Evolutionary conservation across 768 basidiomycete genomes (phyloP).

Genomic region (Leucosporidium creatinivorum): DNA sequence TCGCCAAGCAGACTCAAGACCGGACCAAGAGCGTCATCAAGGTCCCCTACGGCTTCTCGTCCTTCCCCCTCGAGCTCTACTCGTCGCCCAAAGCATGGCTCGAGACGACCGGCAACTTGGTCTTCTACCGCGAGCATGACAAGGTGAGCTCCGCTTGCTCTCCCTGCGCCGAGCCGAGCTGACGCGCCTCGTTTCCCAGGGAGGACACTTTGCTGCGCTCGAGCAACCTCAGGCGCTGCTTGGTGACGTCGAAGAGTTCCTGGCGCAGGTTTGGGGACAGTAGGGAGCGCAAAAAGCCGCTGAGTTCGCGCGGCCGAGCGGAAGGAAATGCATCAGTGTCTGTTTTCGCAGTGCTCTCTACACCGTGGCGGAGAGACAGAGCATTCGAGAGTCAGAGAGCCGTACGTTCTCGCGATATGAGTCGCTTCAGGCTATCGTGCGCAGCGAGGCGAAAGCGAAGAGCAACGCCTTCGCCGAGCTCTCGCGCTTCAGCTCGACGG

Average conservation of each 20-base stretch:
- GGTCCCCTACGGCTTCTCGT: constrained; percentile 19
- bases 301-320: no score
- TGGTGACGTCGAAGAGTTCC: constrained; percentile 29
- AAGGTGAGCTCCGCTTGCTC: constrained; percentile 5
- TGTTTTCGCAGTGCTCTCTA: no score
- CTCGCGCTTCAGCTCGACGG: no score
- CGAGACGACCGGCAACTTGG: constrained; percentile 10
- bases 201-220: constrained; percentile 24
- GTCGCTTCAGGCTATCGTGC: no score
- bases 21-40: constrained; percentile 12
- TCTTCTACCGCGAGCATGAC: constrained; percentile 18
- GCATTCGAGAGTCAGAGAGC: no score
- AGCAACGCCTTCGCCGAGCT: no score
- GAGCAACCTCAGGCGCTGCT: constrained; percentile 17
- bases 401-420: no score
- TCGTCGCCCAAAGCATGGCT: constrained; percentile 18
- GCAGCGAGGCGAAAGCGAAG: no score
- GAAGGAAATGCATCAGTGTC: no score
- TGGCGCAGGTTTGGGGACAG: constrained; percentile 8
- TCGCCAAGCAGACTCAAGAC: neutral
- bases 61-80: constrained; percentile 15
- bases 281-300: no score
- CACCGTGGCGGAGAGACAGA: no score
- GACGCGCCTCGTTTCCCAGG: neutral
- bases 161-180: neutral